These are phyloP conservation scores for Alternaria infectoria DNA, from an alignment of 2,329 filamentous ascomycete species.

Conservation along the genomic window DNA sequence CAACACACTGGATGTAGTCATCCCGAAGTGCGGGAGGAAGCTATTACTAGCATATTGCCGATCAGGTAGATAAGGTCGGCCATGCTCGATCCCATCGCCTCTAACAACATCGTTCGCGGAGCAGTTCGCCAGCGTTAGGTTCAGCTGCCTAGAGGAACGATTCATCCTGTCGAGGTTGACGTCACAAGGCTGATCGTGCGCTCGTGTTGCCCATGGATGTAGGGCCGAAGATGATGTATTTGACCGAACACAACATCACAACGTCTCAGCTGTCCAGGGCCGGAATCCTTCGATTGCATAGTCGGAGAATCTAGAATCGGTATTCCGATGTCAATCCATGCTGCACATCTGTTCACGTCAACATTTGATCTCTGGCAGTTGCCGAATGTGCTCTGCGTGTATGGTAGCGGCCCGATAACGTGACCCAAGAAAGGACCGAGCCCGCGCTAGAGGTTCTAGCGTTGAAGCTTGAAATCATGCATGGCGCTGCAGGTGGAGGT, in stretches of 20 bases:
- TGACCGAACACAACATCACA: slow-evolving; percentile 1
- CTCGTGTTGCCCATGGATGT: slow-evolving; percentile 10
- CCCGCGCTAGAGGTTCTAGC: slow-evolving; percentile 1
- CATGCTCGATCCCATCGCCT: background rate
- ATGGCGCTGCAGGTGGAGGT: slow-evolving; percentile 1
- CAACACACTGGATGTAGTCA: background rate
- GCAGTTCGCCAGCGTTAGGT: background rate
- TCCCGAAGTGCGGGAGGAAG: background rate
- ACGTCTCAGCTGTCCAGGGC: slow-evolving; percentile 1
- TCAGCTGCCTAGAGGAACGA: background rate
- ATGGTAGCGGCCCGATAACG: slow-evolving; percentile 1
- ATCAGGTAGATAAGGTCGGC: background rate
- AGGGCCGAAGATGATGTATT: slow-evolving; percentile 8
- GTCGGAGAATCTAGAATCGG: slow-evolving; percentile 6
- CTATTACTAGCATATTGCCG: background rate
- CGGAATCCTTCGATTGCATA: background rate
- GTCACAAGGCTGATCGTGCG: slow-evolving; percentile 5
- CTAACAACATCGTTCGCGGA: background rate
- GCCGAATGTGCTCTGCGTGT: background rate
- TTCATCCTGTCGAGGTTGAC: slow-evolving; percentile 1
- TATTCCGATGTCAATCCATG: slow-evolving; percentile 4
- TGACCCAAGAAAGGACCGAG: slow-evolving; percentile 7
- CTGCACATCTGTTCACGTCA: background rate
- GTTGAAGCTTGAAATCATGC: slow-evolving; percentile 12
- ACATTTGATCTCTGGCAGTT: background rate